Conservation (phyloP, 2,329 filamentous ascomycete genomes). For the Neonectria sp. region DNA sequence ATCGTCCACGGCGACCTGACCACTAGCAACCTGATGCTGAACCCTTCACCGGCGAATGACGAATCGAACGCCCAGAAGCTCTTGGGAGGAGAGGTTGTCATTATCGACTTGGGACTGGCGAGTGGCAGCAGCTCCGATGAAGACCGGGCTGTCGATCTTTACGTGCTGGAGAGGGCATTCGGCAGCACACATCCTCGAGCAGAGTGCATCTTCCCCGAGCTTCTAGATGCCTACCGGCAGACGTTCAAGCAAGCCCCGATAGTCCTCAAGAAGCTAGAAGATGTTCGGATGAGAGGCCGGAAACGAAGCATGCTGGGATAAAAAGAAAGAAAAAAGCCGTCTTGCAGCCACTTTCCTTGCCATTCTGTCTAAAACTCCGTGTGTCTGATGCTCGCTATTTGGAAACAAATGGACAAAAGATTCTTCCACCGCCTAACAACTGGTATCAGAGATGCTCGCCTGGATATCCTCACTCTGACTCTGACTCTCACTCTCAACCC, state of each 20-base stretch:
- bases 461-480: slow-evolving; percentile 23
- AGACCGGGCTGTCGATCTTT: slow-evolving; percentile 95
- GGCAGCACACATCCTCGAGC: slow-evolving; percentile 93
- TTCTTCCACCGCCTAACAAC: slow-evolving; percentile 31
- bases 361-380: slow-evolving; percentile 48
- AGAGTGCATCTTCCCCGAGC: slow-evolving; percentile 80
- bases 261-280: slow-evolving; percentile 87
- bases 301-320: slow-evolving; percentile 98
- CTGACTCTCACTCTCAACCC: background rate
- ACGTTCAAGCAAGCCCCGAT: slow-evolving; percentile 81
- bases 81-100: slow-evolving; percentile 81
- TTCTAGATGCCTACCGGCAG: slow-evolving; percentile 81
- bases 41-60: slow-evolving; percentile 47
- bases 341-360: slow-evolving; percentile 46
- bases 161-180: slow-evolving; percentile 95
- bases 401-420: slow-evolving; percentile 42
- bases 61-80: slow-evolving; percentile 40
- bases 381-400: slow-evolving; percentile 54
- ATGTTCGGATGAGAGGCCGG: slow-evolving; percentile 92
- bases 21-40: slow-evolving; percentile 95
- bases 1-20: slow-evolving; percentile 96
- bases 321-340: slow-evolving; percentile 38
- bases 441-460: slow-evolving; percentile 33
- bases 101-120: slow-evolving; percentile 96
- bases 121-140: slow-evolving; percentile 87